Evolutionary conservation across 768 basidiomycete species (phyloP).

Genomic region (Agaricus sinodeliciosus): DNA sequence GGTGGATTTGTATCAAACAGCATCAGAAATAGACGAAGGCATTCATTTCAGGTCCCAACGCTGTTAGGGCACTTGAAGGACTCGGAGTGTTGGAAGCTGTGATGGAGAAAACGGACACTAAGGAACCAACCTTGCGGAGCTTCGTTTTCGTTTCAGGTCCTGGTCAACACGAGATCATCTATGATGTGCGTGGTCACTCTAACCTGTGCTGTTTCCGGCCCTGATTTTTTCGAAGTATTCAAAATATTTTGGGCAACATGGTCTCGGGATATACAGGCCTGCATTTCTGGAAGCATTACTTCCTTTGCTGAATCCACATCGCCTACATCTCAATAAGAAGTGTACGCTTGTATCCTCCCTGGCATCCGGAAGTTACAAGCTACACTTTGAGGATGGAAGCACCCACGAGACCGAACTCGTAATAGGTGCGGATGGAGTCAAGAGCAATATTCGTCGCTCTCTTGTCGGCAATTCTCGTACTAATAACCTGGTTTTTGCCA

Average conservation of each 20-base stretch:
- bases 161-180: conserved; percentile 35
- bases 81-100: conserved; percentile 39
- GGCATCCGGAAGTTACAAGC: conserved; percentile 20
- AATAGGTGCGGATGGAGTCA: conserved; percentile 48
- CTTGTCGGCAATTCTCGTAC: conserved; percentile 24
- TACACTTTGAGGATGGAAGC: conserved; percentile 46
- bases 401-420: conserved; percentile 39
- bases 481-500: conserved; percentile 32
- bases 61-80: conserved; percentile 34
- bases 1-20: conserved; percentile 1
- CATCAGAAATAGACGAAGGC: not conserved
- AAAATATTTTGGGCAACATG: conserved; percentile 24
- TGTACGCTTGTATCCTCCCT: conserved; percentile 28
- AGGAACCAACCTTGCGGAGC: conserved; percentile 21
- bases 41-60: conserved; percentile 38
- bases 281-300: conserved; percentile 43
- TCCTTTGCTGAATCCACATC: conserved; percentile 31
- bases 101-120: conserved; percentile 29
- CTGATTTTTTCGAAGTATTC: conserved; percentile 24
- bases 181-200: conserved; percentile 28
- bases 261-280: conserved; percentile 41
- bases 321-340: conserved; percentile 45
- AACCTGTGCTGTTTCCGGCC: too few relatives aligned
- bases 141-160: conserved; percentile 38
- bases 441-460: conserved; percentile 35